A percentile compares a stretch with the other conserved stretches of the same genome.
These are phyloP conservation scores for Escovopsis sp. DNA, from an alignment of 2,329 filamentous ascomycete genomes.

Conservation along the genomic window DNA sequence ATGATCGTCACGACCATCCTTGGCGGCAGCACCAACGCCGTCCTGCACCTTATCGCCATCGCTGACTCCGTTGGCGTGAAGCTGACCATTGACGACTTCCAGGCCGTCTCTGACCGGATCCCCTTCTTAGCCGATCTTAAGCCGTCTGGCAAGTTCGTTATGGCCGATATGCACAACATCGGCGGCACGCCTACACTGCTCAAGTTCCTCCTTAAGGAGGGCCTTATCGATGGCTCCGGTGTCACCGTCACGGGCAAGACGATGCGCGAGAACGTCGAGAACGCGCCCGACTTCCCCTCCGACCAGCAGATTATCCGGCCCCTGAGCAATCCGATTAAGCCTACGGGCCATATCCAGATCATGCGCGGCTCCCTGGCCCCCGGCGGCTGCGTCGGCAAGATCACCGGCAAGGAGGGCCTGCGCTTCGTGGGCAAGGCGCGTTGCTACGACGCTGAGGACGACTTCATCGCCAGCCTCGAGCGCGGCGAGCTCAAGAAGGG, in stretches of 20 bases:
- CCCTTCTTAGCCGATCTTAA: constrained; percentile 74
- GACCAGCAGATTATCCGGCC: constrained; percentile 74
- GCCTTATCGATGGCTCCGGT: constrained; percentile 64
- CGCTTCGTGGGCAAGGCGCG: constrained; percentile 66
- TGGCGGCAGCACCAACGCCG: constrained; percentile 73
- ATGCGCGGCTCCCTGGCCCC: constrained; percentile 74
- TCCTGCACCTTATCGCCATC: constrained; percentile 72
- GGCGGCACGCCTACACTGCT: constrained; percentile 78
- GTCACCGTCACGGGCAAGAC: constrained; percentile 84
- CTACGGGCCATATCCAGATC: constrained; percentile 79
- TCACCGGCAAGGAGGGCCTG: constrained; percentile 87
- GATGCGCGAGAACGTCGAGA: constrained; percentile 67
- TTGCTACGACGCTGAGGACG: constrained; percentile 72
- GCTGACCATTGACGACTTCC: constrained; percentile 76
- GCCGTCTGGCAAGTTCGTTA: constrained; percentile 76
- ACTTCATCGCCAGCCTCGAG: constrained; percentile 65
- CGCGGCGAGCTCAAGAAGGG: constrained; percentile 65
- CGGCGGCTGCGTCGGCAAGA: constrained; percentile 79
- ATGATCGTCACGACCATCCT: constrained; percentile 75
- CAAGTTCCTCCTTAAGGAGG: constrained; percentile 73
- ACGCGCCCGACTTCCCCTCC: constrained; percentile 57
- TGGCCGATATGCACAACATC: constrained; percentile 72
- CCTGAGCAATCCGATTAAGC: constrained; percentile 71
- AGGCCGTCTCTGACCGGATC: constrained; percentile 62
- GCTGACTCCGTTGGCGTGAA: constrained; percentile 70